A percentile compares a stretch with the other conserved stretches of the same genome.
Conservation (phyloP, 2,329 filamentous ascomycete genomes). For the Chrysoporthe deuterocubensis region DNA sequence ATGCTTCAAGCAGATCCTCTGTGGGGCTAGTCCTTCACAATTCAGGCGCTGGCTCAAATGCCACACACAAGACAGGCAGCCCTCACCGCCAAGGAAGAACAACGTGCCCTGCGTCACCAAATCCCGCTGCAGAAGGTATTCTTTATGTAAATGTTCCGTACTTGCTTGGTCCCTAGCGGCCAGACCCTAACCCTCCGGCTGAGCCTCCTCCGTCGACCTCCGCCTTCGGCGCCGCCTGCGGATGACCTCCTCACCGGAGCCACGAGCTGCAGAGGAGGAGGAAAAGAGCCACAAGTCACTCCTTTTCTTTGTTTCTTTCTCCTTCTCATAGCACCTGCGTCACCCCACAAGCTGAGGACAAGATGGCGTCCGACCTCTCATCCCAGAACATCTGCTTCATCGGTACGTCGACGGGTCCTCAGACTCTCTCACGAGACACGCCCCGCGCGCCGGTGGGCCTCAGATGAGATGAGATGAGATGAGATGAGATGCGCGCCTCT, state of each 20-base stretch:
- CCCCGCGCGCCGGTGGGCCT: no score
- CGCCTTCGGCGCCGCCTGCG: background rate
- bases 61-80: background rate
- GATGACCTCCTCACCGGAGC: background rate
- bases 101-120: background rate
- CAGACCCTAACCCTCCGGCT: background rate
- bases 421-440: background rate
- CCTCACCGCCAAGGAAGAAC: background rate
- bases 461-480: background rate
- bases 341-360: background rate
- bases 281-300: background rate
- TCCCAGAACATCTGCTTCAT: slow-evolving; percentile 29
- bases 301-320: background rate
- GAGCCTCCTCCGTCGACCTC: background rate
- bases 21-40: background rate
- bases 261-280: background rate
- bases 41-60: background rate
- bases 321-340: background rate
- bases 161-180: background rate
- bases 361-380: slow-evolving; percentile 26
- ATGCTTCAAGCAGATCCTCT: background rate
- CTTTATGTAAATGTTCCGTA: no score
- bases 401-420: slow-evolving; percentile 15
- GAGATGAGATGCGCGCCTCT: background rate
- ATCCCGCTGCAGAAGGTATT: background rate